Conservation (phyloP, 2,329 filamentous ascomycete genomes). For the Alternaria longipes region DNA sequence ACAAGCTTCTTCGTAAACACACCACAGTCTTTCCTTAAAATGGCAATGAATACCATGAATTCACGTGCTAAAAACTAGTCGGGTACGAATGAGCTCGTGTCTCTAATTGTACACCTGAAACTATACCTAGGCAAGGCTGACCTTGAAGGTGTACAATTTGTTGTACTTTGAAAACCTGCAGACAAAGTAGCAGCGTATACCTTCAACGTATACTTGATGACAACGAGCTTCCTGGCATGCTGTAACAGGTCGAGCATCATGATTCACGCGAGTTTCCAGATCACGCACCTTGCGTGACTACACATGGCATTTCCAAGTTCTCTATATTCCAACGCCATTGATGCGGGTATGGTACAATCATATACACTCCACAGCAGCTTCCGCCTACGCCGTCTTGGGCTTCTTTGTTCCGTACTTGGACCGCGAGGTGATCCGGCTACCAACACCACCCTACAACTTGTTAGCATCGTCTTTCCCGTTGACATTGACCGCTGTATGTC, state of each 20-base stretch:
- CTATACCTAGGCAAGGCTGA: too few species aligned
- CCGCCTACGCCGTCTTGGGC: slow-evolving; percentile 70
- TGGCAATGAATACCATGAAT: too few species aligned
- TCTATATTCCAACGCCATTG: slow-evolving; percentile 29
- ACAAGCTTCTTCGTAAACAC: too few species aligned
- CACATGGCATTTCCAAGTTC: slow-evolving; percentile 1
- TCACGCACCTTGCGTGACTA: background rate
- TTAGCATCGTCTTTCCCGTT: slow-evolving; percentile 29
- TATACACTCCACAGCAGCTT: slow-evolving; percentile 18
- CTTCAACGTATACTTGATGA: background rate
- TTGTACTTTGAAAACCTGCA: background rate
- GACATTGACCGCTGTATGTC: slow-evolving; percentile 47
- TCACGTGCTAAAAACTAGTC: too few species aligned
- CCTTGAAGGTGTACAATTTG: background rate
- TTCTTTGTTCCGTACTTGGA: slow-evolving; percentile 99
- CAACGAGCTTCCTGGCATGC: background rate
- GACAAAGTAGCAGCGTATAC: background rate
- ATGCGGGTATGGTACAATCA: slow-evolving; percentile 42
- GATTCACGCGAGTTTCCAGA: background rate
- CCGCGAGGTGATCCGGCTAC: slow-evolving; percentile 80
- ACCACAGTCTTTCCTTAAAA: too few species aligned
- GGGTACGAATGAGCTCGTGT: too few species aligned
- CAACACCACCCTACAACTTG: slow-evolving; percentile 79
- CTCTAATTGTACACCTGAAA: too few species aligned
- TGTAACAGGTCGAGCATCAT: background rate